Percentiles rank a stretch among this genome's conserved stretches.
phyloP scores from a whole-genome alignment of 129 eudicot species.

The Mikania micrantha region DNA sequence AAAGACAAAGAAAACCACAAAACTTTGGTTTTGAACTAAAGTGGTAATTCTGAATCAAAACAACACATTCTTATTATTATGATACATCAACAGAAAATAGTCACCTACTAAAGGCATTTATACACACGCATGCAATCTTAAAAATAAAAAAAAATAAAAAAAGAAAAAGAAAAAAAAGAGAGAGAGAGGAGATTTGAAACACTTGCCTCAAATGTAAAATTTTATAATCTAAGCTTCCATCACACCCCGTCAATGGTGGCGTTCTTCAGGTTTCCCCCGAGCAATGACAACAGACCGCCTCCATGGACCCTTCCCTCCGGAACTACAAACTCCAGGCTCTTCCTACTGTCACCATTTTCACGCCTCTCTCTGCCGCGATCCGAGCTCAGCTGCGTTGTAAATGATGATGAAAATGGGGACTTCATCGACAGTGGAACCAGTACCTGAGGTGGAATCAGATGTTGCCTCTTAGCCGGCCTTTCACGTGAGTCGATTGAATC shows the following conservation, averaged over 20 bases:
- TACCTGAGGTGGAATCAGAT: constrained; percentile 84
- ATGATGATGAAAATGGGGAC: constrained; percentile 41
- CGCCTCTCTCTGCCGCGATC: constrained; percentile 15
- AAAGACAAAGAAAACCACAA: too few species aligned
- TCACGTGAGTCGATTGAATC: constrained; percentile 56
- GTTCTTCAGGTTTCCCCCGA: constrained; percentile 63
- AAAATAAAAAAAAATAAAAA: too few species aligned
- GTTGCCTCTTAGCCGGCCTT: constrained; percentile 49
- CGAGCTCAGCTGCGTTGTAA: constrained; percentile 24
- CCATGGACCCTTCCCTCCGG: constrained; percentile 93
- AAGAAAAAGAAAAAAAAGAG: too few species aligned
- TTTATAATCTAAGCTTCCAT: constrained; percentile 18
- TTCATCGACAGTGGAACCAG: constrained; percentile 92
- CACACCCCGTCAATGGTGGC: constrained; percentile 44
- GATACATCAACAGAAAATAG: constrained; percentile 13
- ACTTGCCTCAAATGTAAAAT: neutral
- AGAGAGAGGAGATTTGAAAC: too few species aligned
- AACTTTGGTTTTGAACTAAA: too few species aligned
- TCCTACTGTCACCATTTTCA: constrained; percentile 9
- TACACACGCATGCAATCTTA: constrained; percentile 9
- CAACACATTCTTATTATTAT: constrained; percentile 15
- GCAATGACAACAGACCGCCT: constrained; percentile 71
- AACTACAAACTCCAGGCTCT: constrained; percentile 35
- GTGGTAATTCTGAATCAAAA: too few species aligned
- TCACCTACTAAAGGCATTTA: constrained; percentile 14